These are phyloP conservation scores for Euphorbia celastroides DNA, from an alignment of 441 rosid genomes.

Conservation along the genomic window DNA sequence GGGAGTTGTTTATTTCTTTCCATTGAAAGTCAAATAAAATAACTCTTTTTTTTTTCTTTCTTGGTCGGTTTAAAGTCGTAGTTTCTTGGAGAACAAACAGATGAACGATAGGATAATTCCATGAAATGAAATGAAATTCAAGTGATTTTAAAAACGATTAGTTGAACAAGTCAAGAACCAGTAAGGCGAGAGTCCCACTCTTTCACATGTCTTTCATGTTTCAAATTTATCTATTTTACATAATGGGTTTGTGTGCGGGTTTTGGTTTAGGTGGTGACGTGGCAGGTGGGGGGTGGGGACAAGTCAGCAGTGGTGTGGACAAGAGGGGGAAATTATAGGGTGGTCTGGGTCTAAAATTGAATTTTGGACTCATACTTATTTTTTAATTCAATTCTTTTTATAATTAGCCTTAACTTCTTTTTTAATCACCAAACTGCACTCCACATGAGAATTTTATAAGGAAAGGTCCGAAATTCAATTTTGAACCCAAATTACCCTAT, in stretches of 20 bases:
- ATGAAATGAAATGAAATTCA: background rate
- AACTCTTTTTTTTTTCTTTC: background rate
- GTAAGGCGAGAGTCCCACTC: background rate
- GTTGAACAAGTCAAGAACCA: slow-evolving; percentile 12
- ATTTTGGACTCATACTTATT: too few species aligned
- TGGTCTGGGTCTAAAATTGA: too few species aligned
- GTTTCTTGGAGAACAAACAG: slow-evolving; percentile 14
- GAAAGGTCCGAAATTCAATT: too few species aligned
- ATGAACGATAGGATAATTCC: background rate
- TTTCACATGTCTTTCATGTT: slow-evolving; percentile 10
- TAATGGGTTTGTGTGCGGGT: slow-evolving; percentile 3
- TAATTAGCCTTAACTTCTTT: too few species aligned
- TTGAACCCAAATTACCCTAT: too few species aligned
- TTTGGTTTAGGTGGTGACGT: slow-evolving; percentile 18
- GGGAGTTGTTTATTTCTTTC: slow-evolving; percentile 15
- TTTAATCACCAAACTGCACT: too few species aligned
- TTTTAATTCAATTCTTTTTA: too few species aligned
- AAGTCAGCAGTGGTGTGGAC: slow-evolving; percentile 12
- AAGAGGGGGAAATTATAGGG: too few species aligned
- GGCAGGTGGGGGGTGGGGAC: slow-evolving; percentile 1
- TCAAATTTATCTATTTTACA: background rate
- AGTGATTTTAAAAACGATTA: background rate
- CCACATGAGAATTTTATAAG: too few species aligned
- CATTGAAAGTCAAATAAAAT: slow-evolving; percentile 8
- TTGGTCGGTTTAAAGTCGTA: background rate